phyloP scores from a whole-genome alignment of 768 basidiomycete species.

The Amanita rubescens region DNA sequence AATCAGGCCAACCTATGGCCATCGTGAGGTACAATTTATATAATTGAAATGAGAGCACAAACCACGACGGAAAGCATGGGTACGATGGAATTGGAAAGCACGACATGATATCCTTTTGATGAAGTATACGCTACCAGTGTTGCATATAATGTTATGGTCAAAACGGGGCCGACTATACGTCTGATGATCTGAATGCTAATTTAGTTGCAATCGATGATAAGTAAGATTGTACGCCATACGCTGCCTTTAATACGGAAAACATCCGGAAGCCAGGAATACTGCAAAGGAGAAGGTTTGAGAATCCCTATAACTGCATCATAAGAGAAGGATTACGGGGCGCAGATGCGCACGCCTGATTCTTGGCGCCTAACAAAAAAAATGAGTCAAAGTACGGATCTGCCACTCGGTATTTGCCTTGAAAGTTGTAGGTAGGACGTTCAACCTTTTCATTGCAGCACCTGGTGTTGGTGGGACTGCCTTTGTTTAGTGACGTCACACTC shows the following conservation, averaged over 20 bases:
- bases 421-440: not conserved
- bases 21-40: not conserved
- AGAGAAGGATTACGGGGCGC: slow-evolving; percentile 34
- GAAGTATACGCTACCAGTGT: slow-evolving; percentile 50
- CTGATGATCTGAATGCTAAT: slow-evolving; percentile 49
- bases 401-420: not conserved
- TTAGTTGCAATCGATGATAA: slow-evolving; percentile 7
- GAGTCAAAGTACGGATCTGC: not conserved
- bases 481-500: too few species aligned
- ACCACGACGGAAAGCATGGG: slow-evolving; percentile 89
- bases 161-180: slow-evolving; percentile 72
- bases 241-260: slow-evolving; percentile 80
- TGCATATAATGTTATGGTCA: slow-evolving; percentile 77
- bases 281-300: not conserved
- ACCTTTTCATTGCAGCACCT: not conserved
- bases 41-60: slow-evolving; percentile 23
- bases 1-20: slow-evolving; percentile 70
- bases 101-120: slow-evolving; percentile 48
- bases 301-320: not conserved
- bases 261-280: slow-evolving; percentile 91
- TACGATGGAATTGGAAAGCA: slow-evolving; percentile 76
- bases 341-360: slow-evolving; percentile 44
- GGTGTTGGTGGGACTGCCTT: too few species aligned
- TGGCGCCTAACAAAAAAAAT: slow-evolving; percentile 22
- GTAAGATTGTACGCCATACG: slow-evolving; percentile 33